Evolutionary conservation across 2,329 filamentous ascomycete species (phyloP).

Genomic region (Arthrinium puccinioides): DNA sequence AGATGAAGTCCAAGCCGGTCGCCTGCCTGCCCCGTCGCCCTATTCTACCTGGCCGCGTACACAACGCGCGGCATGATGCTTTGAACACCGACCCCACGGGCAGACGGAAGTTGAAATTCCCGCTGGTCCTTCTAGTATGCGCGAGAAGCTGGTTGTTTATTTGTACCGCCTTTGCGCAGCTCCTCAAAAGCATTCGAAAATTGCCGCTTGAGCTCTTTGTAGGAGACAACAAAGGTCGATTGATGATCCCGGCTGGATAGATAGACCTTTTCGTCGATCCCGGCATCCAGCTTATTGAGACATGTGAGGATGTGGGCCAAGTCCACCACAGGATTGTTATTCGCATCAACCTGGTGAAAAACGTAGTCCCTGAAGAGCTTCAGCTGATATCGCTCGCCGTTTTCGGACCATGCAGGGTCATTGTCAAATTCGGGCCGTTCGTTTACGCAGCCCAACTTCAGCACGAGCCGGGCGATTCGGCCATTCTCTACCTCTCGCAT

Average conservation of each 20-base stretch:
- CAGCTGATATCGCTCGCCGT: slow-evolving; percentile 83
- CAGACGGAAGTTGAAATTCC: too few relatives aligned
- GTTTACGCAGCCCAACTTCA: slow-evolving; percentile 81
- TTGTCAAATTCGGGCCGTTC: slow-evolving; percentile 82
- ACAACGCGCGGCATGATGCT: too few relatives aligned
- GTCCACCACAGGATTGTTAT: slow-evolving; percentile 77
- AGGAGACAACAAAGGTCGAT: slow-evolving; percentile 80
- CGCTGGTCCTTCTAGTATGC: background rate
- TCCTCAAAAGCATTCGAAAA: slow-evolving; percentile 51
- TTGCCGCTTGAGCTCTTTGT: slow-evolving; percentile 75
- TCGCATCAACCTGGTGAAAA: slow-evolving; percentile 88
- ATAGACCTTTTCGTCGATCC: slow-evolving; percentile 76
- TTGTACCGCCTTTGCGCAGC: slow-evolving; percentile 36
- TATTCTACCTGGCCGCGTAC: too few relatives aligned
- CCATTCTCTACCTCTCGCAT: slow-evolving; percentile 84
- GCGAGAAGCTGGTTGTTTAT: background rate
- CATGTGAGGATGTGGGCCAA: slow-evolving; percentile 81
- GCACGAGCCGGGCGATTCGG: slow-evolving; percentile 68
- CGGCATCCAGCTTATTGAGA: slow-evolving; percentile 88
- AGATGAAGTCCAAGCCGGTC: too few relatives aligned
- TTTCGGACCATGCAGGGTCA: slow-evolving; percentile 79
- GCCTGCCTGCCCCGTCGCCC: too few relatives aligned
- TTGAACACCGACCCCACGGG: too few relatives aligned
- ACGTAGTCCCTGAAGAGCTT: slow-evolving; percentile 96
- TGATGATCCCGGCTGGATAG: slow-evolving; percentile 87